Evolutionary conservation across 176 grass and related monocot species (phyloP).

Genomic region (Musa acuminata): DNA sequence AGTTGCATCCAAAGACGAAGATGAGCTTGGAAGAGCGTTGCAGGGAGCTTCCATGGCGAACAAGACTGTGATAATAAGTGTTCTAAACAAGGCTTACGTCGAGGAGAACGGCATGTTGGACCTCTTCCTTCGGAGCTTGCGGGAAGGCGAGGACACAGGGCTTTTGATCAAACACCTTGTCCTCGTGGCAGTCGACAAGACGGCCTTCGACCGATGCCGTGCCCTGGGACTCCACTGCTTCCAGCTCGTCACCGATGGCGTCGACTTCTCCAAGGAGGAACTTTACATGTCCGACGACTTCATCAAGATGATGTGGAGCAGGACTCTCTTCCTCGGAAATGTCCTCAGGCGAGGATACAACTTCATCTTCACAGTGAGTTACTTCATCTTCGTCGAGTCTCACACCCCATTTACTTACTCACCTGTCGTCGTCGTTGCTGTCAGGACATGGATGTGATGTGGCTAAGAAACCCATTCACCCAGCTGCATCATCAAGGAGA

Average conservation of each 20-base stretch:
- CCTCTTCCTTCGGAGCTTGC: conserved; percentile 51
- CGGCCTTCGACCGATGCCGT: conserved; percentile 31
- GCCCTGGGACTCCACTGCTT: conserved; percentile 32
- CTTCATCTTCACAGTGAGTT: conserved; percentile 62
- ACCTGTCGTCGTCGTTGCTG: not conserved
- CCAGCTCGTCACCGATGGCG: not conserved
- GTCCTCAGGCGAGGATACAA: conserved; percentile 45
- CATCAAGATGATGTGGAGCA: conserved; percentile 72
- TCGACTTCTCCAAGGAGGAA: conserved; percentile 54
- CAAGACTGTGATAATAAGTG: not conserved
- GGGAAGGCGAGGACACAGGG: conserved; percentile 40
- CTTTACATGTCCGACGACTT: conserved; percentile 73
- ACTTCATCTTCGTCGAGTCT: not conserved
- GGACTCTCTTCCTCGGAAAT: conserved; percentile 47
- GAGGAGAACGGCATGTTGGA: conserved; percentile 53
- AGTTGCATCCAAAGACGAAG: not conserved
- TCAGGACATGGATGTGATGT: conserved; percentile 11
- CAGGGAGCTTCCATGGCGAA: not conserved
- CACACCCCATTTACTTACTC: not conserved
- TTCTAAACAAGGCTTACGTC: conserved; percentile 9
- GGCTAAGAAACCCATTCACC: conserved; percentile 7
- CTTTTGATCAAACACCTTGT: conserved; percentile 45
- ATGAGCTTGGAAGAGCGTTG: not conserved
- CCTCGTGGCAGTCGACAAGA: conserved; percentile 38
- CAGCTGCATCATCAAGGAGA: not conserved